Percentiles rank a stretch among this genome's conserved stretches.
phyloP scores from a whole-genome alignment of 345 rosid species.

The Brassica napus region DNA sequence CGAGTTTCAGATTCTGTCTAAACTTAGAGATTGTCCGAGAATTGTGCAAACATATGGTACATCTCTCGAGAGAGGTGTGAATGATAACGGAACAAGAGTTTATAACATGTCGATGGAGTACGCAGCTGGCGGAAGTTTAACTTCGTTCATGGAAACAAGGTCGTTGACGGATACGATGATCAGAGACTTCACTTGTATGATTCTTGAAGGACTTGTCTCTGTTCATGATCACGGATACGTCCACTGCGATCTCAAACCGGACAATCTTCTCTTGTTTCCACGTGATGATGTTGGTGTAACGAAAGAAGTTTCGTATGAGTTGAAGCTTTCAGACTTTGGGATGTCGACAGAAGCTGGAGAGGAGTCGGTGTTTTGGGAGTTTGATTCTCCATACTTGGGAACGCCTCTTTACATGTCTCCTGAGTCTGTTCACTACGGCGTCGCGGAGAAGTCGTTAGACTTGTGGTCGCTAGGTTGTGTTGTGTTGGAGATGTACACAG shows the following conservation, averaged over 20 bases:
- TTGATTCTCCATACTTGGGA: background rate
- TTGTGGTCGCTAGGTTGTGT: slow-evolving; percentile 32
- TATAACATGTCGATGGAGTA: slow-evolving; percentile 30
- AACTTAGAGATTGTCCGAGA: background rate
- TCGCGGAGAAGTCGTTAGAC: slow-evolving; percentile 10
- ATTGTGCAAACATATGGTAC: background rate
- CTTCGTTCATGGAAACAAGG: slow-evolving; percentile 9
- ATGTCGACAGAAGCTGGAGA: background rate
- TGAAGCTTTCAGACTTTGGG: slow-evolving; percentile 18
- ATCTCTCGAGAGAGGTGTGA: background rate
- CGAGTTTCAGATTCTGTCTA: background rate
- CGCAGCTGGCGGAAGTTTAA: slow-evolving; percentile 24
- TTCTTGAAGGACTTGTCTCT: slow-evolving; percentile 27
- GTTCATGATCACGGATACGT: slow-evolving; percentile 9
- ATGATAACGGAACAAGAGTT: slow-evolving; percentile 3
- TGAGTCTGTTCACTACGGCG: slow-evolving; percentile 15
- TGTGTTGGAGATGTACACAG: slow-evolving; percentile 30
- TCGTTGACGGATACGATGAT: background rate
- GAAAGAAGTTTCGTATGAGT: background rate
- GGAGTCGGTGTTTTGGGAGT: background rate
- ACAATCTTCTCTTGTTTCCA: slow-evolving; percentile 4
- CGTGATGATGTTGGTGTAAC: background rate
- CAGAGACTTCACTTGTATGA: slow-evolving; percentile 27
- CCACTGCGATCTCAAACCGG: slow-evolving; percentile 27
- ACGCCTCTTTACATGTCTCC: slow-evolving; percentile 23